These are phyloP conservation scores for Cystobasidiopsis lactophilus DNA, from an alignment of 768 basidiomycete species.

Conservation along the genomic window DNA sequence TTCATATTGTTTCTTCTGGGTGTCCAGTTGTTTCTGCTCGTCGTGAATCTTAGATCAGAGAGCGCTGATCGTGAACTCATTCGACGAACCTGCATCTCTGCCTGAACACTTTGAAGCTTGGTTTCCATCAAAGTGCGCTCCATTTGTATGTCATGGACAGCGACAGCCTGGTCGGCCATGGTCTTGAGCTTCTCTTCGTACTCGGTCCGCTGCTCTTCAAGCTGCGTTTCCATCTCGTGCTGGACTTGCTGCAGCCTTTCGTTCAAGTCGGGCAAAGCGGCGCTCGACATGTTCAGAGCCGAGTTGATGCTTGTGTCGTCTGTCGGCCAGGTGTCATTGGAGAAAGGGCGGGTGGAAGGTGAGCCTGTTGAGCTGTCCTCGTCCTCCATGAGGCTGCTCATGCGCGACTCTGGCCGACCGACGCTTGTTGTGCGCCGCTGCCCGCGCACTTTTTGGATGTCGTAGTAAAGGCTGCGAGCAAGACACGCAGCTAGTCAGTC, in stretches of 20 bases:
- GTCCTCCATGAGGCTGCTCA: slow-evolving; percentile 19
- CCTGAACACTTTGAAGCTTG: slow-evolving; percentile 1
- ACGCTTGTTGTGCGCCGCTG: slow-evolving; percentile 37
- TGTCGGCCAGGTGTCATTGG: slow-evolving; percentile 48
- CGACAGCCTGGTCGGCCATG: slow-evolving; percentile 34
- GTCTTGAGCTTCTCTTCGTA: slow-evolving; percentile 40
- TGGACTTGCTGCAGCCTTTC: slow-evolving; percentile 1
- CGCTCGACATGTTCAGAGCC: slow-evolving; percentile 24
- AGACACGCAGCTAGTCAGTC: background rate
- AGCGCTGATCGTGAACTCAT: background rate
- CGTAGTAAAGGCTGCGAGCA: slow-evolving; percentile 42
- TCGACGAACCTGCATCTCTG: background rate
- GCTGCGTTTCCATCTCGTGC: slow-evolving; percentile 37
- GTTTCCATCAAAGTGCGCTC: slow-evolving; percentile 4
- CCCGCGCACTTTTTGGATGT: slow-evolving; percentile 66
- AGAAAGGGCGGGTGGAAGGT: slow-evolving; percentile 34
- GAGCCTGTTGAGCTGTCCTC: slow-evolving; percentile 6
- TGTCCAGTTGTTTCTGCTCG: background rate
- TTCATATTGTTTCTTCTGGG: slow-evolving; percentile 8
- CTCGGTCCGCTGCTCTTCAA: slow-evolving; percentile 34
- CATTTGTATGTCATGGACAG: slow-evolving; percentile 29
- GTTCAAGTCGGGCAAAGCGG: background rate
- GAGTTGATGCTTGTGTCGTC: slow-evolving; percentile 66
- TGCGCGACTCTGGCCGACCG: slow-evolving; percentile 56
- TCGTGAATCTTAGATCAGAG: background rate